phyloP scores from a whole-genome alignment of 495 filamentous ascomycete species.

The Penicillium psychrofluorescens region DNA sequence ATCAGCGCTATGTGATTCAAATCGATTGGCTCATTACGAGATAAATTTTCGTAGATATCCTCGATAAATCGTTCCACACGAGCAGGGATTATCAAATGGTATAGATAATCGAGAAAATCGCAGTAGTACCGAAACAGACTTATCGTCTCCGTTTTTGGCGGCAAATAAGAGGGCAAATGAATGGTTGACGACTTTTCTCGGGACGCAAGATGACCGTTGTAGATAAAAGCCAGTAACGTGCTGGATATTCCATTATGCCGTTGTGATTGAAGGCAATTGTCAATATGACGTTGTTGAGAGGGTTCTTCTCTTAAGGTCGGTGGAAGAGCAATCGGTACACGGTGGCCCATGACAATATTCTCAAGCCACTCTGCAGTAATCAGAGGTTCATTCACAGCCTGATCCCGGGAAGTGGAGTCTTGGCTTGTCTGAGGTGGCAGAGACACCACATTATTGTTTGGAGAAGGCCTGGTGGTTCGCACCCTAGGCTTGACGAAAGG shows the following conservation, averaged over 20 bases:
- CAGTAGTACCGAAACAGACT: slow-evolving; percentile 29
- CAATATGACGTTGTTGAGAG: slow-evolving; percentile 1
- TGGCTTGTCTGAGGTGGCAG: too few relatives aligned
- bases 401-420: too few relatives aligned
- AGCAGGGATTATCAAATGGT: slow-evolving; percentile 26
- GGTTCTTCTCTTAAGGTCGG: slow-evolving; percentile 15
- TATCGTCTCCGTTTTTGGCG: slow-evolving; percentile 18
- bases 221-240: background rate
- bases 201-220: slow-evolving; percentile 1
- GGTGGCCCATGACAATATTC: slow-evolving; percentile 33
- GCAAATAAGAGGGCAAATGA: slow-evolving; percentile 17
- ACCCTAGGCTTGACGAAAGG: too few relatives aligned
- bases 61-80: slow-evolving; percentile 23
- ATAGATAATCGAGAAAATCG: slow-evolving; percentile 29
- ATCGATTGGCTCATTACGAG: slow-evolving; percentile 6
- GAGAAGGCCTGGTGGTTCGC: too few relatives aligned
- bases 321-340: slow-evolving; percentile 22
- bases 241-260: background rate
- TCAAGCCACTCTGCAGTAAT: slow-evolving; percentile 29
- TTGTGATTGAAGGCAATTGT: background rate
- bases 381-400: slow-evolving; percentile 11
- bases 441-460: too few relatives aligned
- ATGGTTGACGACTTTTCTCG: slow-evolving; percentile 16
- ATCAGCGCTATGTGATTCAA: slow-evolving; percentile 27
- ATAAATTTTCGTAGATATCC: slow-evolving; percentile 20